Conservation (phyloP, 768 basidiomycete species). For the Tulasnella sp. region DNA sequence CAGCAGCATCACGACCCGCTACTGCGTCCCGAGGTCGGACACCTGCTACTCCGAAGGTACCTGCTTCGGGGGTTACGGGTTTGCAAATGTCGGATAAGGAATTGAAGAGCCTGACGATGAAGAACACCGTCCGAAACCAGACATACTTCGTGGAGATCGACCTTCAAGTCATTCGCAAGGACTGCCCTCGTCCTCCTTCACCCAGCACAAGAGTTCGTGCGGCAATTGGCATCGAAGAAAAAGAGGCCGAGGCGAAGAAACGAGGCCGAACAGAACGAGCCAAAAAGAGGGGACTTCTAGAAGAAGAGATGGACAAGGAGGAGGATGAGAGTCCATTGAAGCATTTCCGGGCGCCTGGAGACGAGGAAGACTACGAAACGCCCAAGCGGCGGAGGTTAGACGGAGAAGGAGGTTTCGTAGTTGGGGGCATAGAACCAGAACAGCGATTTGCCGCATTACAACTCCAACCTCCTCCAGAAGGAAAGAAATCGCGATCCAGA, state of each 20-base stretch:
- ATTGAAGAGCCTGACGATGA: constrained; percentile 21
- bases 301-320: constrained; percentile 20
- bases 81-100: constrained; percentile 12
- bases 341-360: constrained; percentile 68
- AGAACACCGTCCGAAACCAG: constrained; percentile 29
- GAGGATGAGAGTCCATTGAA: constrained; percentile 29
- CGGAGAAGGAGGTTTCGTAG: neutral
- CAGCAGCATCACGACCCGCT: neutral
- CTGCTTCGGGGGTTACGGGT: neutral
- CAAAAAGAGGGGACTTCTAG: constrained; percentile 14
- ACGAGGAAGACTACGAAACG: constrained; percentile 76
- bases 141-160: constrained; percentile 20
- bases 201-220: constrained; percentile 27
- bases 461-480: neutral
- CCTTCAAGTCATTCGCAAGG: constrained; percentile 17
- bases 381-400: constrained; percentile 42
- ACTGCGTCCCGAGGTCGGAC: neutral
- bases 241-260: constrained; percentile 19
- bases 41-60: neutral
- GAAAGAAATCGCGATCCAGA: neutral
- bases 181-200: constrained; percentile 28
- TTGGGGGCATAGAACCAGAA: neutral
- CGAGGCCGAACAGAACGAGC: constrained; percentile 17
- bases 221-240: neutral
- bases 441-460: constrained; percentile 8